Conservation (phyloP, 2,329 filamentous ascomycete species). For the Cephalotrichum gorgonifer region DNA sequence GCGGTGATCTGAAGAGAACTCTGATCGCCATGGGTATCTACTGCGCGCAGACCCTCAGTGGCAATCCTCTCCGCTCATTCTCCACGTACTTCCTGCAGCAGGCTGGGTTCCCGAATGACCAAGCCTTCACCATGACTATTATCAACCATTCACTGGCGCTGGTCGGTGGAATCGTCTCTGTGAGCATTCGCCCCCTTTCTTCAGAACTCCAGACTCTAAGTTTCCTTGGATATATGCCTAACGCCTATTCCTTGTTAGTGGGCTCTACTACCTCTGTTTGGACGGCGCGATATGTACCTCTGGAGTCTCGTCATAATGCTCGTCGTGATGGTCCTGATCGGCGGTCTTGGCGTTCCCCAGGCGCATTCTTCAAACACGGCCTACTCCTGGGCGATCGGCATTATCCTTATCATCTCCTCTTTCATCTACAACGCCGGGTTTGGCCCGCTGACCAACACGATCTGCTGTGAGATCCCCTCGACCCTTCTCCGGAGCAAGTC, state of each 20-base stretch:
- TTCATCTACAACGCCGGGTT: conserved; percentile 23
- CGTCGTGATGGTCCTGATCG: conserved; percentile 6
- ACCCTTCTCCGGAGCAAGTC: conserved; percentile 30
- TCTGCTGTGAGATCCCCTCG: conserved; percentile 24
- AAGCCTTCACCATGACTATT: conserved; percentile 19
- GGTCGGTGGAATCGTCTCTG: conserved; percentile 17
- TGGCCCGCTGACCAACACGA: conserved; percentile 29
- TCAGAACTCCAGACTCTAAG: neutral
- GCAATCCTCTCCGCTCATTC: conserved; percentile 17
- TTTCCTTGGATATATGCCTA: neutral
- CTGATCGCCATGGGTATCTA: conserved; percentile 24
- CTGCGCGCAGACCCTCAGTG: conserved; percentile 20
- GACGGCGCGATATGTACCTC: conserved; percentile 8
- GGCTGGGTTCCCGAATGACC: conserved; percentile 15
- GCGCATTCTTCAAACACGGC: conserved; percentile 2
- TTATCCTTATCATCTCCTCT: conserved; percentile 6
- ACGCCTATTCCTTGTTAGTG: conserved; percentile 2
- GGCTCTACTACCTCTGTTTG: conserved; percentile 7
- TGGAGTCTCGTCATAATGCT: conserved; percentile 7
- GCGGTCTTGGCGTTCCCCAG: conserved; percentile 5
- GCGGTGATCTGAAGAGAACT: conserved; percentile 26
- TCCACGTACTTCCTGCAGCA: conserved; percentile 18
- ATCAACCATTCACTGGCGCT: conserved; percentile 24
- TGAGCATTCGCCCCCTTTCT: neutral
- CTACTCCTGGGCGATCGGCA: conserved; percentile 8